Base-by-base conservation (phyloP, 495 filamentous ascomycete species). In the Lasiosphaeria hispida region DNA sequence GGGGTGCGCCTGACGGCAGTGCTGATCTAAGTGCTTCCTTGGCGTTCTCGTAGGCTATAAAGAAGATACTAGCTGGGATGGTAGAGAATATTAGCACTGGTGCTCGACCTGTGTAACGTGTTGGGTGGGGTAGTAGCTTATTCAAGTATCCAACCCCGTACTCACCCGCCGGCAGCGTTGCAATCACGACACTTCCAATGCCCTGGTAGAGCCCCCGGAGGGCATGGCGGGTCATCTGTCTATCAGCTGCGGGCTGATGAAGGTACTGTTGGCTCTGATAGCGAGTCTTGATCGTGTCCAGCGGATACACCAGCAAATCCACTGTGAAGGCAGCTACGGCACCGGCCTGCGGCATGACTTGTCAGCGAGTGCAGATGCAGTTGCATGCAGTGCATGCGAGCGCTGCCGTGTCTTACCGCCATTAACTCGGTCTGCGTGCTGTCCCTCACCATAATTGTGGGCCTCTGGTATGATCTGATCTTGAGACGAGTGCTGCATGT, bases 161-260 rank as follows among this genome's bases (percentile, higher is more conserved):
- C 78, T 59, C 65, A 89, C 88, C 91, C 34, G 91, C 88, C 4
- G 92, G 92, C 19, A 96, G 79, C 0, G 92, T 96, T 8, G 90
- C 86, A n/a, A 96, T 69, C 5, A 96, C 85, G 2, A 96, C 88
- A 65, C 89, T 92, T 49, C 91, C 90, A 7, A 96, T 82, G 4
- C 92, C 92, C 72, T 96, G 92, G 63, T 96, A 96, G 11, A 96
- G 63, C 0, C 92, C 92, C 5, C 80, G 77, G 56, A 92, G 89
- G 6, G 91, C 76, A 0, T 82, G 65, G 33, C 77, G 67, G 10
- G 70, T 62, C 4, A 79, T 70, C 37, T 80, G 83, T 19, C 85
- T 68, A 1, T 75, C 74, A 17, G 80, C 75, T 11, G 77, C 83
- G 0, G 78, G 72, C 73, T 71, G 68, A n/a, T 76, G 77, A 60